Base-by-base conservation (phyloP, 495 filamentous ascomycete genomes). In the Mytilinidion resinicola region DNA sequence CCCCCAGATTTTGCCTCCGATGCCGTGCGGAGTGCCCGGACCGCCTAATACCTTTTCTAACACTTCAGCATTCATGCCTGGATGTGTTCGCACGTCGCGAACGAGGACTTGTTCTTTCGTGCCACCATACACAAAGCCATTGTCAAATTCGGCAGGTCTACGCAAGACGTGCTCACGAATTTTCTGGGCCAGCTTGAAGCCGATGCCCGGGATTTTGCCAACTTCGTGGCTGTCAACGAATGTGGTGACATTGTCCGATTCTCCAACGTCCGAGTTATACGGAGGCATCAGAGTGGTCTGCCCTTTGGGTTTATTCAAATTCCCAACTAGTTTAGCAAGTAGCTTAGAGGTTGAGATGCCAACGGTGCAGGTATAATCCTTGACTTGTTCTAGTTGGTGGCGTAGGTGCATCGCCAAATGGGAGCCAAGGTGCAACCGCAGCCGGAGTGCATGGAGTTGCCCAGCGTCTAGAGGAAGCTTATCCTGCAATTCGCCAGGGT, bases 341-440 rank as follows among this genome's bases (percentile, higher is more conserved):
- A 91, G 66, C 69, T 96, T 96, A 48, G 84, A 89, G 4, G 89
- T 95, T 1, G 90, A 84, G 3, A 96, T 83, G 9, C 92, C 92
- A n/a, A 87, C 90, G 0, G 90, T 88, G 38, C 84, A 84, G 6
- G 90, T 93, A 71, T 90, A 95, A 4, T 89, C 89, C 62, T 84
- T 85, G n/a, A 88, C 76, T 43, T 85, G 74, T 53, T 93, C 87
- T 8, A 97, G 77, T 58, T 79, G 79, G 33, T 77, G 69, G 20
- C 91, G 82, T 17, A 97, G 72, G 69, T 90, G 78, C 9, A 74
- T 71, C 2, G 88, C 87, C 37, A 97, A 73, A 70, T 96, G 89
- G 14, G 87, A 65, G 6, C 66, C 70, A 15, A 75, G 62, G 15
- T 51, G 63, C 50, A 73, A 53, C 43, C 67, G 67, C 8, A 73